Base-by-base conservation (phyloP, 2,329 filamentous ascomycete genomes). In the Acrocalymma vagum region DNA sequence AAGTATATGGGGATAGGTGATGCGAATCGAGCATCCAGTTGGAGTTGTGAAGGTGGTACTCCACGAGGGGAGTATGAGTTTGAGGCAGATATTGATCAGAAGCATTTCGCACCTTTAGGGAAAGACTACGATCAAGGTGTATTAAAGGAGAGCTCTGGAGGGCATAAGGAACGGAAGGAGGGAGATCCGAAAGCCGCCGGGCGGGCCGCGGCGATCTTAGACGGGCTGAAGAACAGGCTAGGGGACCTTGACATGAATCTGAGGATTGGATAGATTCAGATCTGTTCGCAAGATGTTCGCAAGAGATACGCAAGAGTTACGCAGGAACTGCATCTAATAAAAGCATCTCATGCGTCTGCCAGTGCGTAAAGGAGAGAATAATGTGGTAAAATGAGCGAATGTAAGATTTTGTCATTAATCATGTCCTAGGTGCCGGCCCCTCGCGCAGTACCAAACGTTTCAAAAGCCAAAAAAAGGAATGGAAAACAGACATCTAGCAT, bases 1-100 rank as follows among this genome's bases (percentile, higher is more conserved):
- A 55, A 48, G 25, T 53, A 52, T 21, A 51, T 56, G 39, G 46
- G 47, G 3, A 31, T 48, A 21, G 45, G 48, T 4, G 51, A 57
- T 29, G 27, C 46, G 14, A 49, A 51, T 5, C 43, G 55, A 32
- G 42, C 34, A 15, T 58, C 54, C 18, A 55, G 47, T 18, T 62
- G 58, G 58, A 57, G 38, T 21, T 62, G 58, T 26, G 38, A 45
- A n/a, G 56, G 54, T 8, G 56, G 53, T 8, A 57, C 52, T 9
- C 45, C 54, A 16, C 38, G 45, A 21, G 44, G 46, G 7, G 37
- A 48, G 16, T 32, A 29, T 5, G 14, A 28, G 1, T 13, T 38
- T 17, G 45, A 37, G 16, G 28, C 29, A 16, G 29, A 45, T 9
- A 25, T 34, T 10, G 31, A 44, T 9, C 25, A 27, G 10, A 27